These are phyloP conservation scores for Naegleria gruberi DNA, from an alignment of 208 protist genomes.

Conservation along the genomic window DNA sequence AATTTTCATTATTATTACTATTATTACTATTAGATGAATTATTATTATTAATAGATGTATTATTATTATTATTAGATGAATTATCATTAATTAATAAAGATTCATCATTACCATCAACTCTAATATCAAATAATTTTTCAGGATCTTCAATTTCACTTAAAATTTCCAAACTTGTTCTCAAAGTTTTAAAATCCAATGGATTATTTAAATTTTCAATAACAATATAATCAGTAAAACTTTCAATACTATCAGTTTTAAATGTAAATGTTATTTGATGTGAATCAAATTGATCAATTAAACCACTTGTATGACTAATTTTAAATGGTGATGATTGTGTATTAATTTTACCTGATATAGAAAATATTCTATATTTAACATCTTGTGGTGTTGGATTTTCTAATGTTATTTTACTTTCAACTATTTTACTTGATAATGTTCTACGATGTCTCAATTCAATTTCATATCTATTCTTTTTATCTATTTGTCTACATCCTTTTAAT, in stretches of 20 bases:
- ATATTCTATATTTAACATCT: background rate
- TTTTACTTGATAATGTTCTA: background rate
- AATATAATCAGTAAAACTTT: background rate
- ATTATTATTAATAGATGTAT: background rate
- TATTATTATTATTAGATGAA: background rate
- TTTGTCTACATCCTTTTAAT: background rate
- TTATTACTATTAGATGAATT: background rate
- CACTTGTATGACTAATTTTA: background rate
- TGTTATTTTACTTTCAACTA: background rate
- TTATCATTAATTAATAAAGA: background rate
- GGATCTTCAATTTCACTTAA: background rate
- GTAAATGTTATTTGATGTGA: background rate
- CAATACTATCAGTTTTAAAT: background rate
- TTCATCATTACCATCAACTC: background rate
- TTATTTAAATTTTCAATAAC: constrained; percentile 5
- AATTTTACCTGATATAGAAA: background rate
- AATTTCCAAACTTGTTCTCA: constrained; percentile 3
- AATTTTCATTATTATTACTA: background rate
- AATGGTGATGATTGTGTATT: background rate
- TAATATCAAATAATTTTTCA: background rate
- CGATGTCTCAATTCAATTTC: background rate
- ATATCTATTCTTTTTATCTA: background rate
- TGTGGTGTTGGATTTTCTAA: background rate
- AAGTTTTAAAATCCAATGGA: background rate
- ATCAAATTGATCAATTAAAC: background rate